Base-by-base conservation (phyloP, 176 grass and related monocot species). In the Musa itinerans region DNA sequence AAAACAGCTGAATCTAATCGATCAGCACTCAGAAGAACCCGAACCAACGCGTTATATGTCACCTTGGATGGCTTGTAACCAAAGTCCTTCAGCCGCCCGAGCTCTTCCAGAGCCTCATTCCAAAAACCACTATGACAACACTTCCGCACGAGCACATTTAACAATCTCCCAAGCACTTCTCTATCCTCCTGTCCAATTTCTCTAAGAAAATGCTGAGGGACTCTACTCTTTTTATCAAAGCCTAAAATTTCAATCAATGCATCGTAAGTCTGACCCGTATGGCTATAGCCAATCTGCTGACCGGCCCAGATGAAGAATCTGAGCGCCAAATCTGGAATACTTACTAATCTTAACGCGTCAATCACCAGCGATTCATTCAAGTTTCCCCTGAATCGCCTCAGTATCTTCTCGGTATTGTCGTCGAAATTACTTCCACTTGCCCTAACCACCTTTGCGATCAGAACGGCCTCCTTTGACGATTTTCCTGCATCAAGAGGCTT, bases 261-360 rank as follows among this genome's bases (percentile, higher is more conserved):
- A 67, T 99, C 70, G 27, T 92, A 99, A 54, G 84, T 82, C 11
- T 78, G 65, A 24, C 83, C 83, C 1, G 86, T 94, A 80, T 89
- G 90, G 53, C 79, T 85, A 69, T 94, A 99, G 43, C 88, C 95
- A 15, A 99, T 90, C 87, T 99, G 95, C 61, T 88, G 75, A 62
- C 87, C 88, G 22, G 90, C 86, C 95, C 95, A 99, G 69, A 85
- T 85, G 78, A 94, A 99, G 88, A 99, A 99, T 82, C 75, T 91
- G 73, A 89, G 78, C 53, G 88, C 90, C 21, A 89, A 78, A 78
- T 99, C 88, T 9, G 84, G 86, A 63, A 61, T 20, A 63, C 81
- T 83, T 21, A 99, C 78, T 22, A 78, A 77, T 59, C 67, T 50
- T 76, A 94, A 80, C 53, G 94, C 95, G 12, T 81, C 84, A 20